Conservation (phyloP, 2,329 filamentous ascomycete species). For the Parascedosporium putredinis region DNA sequence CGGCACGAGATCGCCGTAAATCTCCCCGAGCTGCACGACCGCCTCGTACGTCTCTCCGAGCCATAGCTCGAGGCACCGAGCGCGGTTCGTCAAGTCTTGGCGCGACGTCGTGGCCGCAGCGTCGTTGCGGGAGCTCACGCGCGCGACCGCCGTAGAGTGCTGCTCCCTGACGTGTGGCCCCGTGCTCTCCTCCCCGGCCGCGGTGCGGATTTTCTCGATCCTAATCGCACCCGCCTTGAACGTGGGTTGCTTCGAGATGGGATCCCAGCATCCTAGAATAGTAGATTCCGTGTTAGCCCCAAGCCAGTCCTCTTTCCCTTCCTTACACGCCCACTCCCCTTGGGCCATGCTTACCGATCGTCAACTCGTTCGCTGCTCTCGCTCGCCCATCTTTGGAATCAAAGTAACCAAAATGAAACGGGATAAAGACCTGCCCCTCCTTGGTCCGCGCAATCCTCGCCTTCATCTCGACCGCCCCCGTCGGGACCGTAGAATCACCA, state of each 20-base stretch:
- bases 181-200: too few species aligned
- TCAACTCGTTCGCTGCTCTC: slow-evolving; percentile 26
- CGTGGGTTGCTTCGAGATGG: slow-evolving; percentile 25
- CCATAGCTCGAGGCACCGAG: slow-evolving; percentile 21
- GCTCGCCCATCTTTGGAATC: slow-evolving; percentile 21
- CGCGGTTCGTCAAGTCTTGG: slow-evolving; percentile 12
- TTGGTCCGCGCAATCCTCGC: slow-evolving; percentile 19
- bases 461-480: slow-evolving; percentile 20
- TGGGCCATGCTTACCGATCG: slow-evolving; percentile 17
- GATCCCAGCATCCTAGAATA: slow-evolving; percentile 18
- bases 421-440: slow-evolving; percentile 24
- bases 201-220: slow-evolving; percentile 21
- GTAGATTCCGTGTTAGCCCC: too few species aligned
- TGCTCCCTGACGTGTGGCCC: slow-evolving; percentile 13
- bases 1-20: slow-evolving; percentile 17
- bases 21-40: slow-evolving; percentile 15
- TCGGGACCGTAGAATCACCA: slow-evolving; percentile 20
- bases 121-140: slow-evolving; percentile 10
- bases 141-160: slow-evolving; percentile 15
- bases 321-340: not conserved
- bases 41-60: slow-evolving; percentile 21
- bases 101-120: slow-evolving; percentile 7
- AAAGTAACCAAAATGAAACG: slow-evolving; percentile 27
- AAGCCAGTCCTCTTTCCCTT: too few species aligned
- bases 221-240: slow-evolving; percentile 25